Evolutionary conservation across 345 rosid species (phyloP).

Genomic region (Populus euphratica): DNA sequence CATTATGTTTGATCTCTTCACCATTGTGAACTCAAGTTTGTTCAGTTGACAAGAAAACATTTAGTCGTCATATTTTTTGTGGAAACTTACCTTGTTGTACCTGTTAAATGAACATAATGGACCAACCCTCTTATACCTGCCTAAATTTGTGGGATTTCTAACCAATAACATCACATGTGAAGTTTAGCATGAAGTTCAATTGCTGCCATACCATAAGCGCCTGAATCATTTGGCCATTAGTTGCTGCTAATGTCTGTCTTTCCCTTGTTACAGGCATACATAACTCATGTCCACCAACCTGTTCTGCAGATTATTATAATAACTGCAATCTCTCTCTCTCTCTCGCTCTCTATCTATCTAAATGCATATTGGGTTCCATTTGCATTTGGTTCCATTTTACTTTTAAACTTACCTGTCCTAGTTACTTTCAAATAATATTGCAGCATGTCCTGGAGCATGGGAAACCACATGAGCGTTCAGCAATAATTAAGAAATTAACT

Average conservation of each 20-base stretch:
- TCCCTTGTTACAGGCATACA: not conserved
- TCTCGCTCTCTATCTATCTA: not conserved
- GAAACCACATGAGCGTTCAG: slow-evolving; percentile 75
- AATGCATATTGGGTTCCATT: not conserved
- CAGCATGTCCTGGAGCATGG: slow-evolving; percentile 99
- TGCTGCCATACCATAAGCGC: not conserved
- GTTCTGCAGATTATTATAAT: not conserved
- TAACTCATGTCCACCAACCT: not conserved
- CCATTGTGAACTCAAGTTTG: not conserved
- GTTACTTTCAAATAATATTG: slow-evolving; percentile 4
- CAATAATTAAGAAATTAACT: slow-evolving; percentile 63
- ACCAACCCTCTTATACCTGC: not conserved
- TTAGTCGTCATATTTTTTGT: not conserved
- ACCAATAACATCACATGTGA: not conserved
- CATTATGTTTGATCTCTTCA: not conserved
- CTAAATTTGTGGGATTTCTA: not conserved
- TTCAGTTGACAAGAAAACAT: not conserved
- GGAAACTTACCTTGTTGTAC: not conserved
- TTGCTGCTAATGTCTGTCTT: not conserved
- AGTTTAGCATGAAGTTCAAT: not conserved
- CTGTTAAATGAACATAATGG: not conserved
- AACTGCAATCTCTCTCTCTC: not conserved
- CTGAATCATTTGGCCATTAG: not conserved
- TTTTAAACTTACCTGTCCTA: slow-evolving; percentile 6
- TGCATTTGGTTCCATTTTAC: not conserved